phyloP scores from a whole-genome alignment of 176 grass and related monocot species.

The barley (Hordeum vulgare) region DNA sequence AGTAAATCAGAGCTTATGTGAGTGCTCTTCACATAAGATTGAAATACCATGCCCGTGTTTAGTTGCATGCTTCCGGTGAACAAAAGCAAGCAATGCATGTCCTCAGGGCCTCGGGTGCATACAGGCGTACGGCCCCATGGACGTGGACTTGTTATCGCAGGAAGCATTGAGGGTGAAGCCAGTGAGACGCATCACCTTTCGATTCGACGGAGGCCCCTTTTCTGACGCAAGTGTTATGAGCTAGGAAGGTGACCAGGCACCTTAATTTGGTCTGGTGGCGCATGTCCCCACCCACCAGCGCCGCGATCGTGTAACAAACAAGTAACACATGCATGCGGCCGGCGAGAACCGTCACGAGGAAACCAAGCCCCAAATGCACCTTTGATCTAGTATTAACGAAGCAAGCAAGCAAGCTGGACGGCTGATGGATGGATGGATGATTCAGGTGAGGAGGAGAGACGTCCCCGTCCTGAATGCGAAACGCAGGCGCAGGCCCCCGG shows the following conservation, averaged over 20 bases:
- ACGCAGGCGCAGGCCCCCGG: slow-evolving; percentile 12
- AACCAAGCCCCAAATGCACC: neutral
- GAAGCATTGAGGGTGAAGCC: slow-evolving; percentile 29
- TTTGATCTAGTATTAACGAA: neutral
- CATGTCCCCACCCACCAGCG: slow-evolving; percentile 16
- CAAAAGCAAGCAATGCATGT: neutral
- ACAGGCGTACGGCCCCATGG: neutral
- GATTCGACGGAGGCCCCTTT: neutral
- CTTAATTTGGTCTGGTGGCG: slow-evolving; percentile 34
- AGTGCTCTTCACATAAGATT: too few relatives aligned
- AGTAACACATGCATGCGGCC: neutral
- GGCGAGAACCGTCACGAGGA: slow-evolving; percentile 23
- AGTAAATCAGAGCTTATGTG: too few relatives aligned
- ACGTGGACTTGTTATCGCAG: neutral
- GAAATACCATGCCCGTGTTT: neutral
- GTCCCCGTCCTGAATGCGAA: slow-evolving; percentile 13
- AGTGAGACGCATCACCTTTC: neutral
- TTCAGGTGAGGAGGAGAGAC: neutral
- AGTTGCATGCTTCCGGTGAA: neutral
- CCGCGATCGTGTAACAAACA: slow-evolving; percentile 6
- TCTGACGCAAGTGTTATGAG: neutral
- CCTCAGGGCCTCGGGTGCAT: neutral
- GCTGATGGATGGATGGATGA: neutral
- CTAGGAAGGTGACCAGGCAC: slow-evolving; percentile 34
- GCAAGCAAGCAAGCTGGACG: neutral